These are phyloP conservation scores for Imleria badia DNA, from an alignment of 768 basidiomycete species.

Conservation along the genomic window DNA sequence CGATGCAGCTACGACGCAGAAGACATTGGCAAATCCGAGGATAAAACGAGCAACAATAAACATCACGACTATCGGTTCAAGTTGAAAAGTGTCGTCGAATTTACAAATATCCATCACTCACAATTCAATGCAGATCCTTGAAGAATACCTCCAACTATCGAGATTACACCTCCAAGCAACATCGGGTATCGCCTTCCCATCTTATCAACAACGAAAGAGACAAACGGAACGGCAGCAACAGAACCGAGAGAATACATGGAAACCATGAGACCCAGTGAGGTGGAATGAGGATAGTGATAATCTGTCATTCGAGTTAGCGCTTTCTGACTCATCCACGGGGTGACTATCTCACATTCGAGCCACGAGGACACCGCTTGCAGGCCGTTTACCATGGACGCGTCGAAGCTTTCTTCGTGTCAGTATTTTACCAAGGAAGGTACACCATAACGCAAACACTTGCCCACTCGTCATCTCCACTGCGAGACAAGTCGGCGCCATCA, in stretches of 20 bases:
- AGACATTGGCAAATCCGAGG: not conserved
- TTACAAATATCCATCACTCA: not conserved
- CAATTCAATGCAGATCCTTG: constrained; percentile 1
- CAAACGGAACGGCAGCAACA: constrained; percentile 48
- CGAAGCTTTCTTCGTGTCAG: constrained; percentile 5
- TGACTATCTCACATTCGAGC: constrained; percentile 44
- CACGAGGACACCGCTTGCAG: constrained; percentile 59
- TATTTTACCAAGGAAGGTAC: not conserved
- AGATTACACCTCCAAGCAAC: not conserved
- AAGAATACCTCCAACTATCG: not conserved
- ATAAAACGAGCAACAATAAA: not conserved
- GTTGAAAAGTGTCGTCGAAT: not conserved
- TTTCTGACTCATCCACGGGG: not conserved
- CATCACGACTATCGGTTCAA: not conserved
- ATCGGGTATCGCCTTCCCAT: constrained; percentile 1
- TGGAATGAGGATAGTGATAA: constrained; percentile 51
- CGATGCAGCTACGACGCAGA: constrained; percentile 8
- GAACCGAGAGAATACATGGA: constrained; percentile 60
- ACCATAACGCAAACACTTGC: not conserved
- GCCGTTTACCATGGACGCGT: constrained; percentile 60
- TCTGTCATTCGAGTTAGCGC: constrained; percentile 31
- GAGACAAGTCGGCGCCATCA: constrained; percentile 45
- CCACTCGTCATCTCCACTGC: constrained; percentile 15
- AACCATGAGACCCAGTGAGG: constrained; percentile 54
- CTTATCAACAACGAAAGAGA: not conserved